Evolutionary conservation across 164 flowering plant genomes (phyloP).

Genomic region (Vitis rotundifolia): DNA sequence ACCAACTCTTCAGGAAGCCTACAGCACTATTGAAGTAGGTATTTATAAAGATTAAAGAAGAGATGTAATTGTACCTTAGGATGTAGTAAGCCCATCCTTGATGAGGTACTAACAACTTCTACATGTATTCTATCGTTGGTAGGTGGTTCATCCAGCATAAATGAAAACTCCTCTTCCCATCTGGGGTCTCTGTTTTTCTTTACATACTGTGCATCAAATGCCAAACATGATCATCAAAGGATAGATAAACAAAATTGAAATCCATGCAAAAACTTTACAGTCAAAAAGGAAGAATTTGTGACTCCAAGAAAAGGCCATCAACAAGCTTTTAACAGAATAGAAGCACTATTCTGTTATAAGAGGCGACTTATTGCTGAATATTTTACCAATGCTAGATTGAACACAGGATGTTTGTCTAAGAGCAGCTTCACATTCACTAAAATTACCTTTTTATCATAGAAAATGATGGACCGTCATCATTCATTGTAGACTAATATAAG

Average conservation of each 20-base stretch:
- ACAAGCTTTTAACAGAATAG: neutral
- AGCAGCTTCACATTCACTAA: no score
- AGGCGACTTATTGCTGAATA: no score
- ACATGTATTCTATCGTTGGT: slow-evolving; percentile 60
- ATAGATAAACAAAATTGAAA: neutral
- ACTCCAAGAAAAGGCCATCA: neutral
- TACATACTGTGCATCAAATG: slow-evolving; percentile 41
- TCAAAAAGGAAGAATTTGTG: neutral
- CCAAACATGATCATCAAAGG: neutral
- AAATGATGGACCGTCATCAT: no score
- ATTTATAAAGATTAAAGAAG: neutral
- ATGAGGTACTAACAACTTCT: slow-evolving; percentile 69
- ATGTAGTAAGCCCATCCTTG: slow-evolving; percentile 68
- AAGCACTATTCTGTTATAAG: neutral
- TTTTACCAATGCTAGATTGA: no score
- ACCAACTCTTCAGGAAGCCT: no score
- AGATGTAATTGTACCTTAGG: slow-evolving; percentile 59
- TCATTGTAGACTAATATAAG: no score
- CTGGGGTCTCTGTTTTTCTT: slow-evolving; percentile 88
- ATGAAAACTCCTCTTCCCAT: slow-evolving; percentile 82
- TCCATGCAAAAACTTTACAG: neutral
- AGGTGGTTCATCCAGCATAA: slow-evolving; percentile 75
- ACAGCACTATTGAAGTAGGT: neutral
- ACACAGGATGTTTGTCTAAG: no score
- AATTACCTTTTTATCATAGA: no score